phyloP scores from a whole-genome alignment of 768 basidiomycete genomes.

The Naganishia randhawae region DNA sequence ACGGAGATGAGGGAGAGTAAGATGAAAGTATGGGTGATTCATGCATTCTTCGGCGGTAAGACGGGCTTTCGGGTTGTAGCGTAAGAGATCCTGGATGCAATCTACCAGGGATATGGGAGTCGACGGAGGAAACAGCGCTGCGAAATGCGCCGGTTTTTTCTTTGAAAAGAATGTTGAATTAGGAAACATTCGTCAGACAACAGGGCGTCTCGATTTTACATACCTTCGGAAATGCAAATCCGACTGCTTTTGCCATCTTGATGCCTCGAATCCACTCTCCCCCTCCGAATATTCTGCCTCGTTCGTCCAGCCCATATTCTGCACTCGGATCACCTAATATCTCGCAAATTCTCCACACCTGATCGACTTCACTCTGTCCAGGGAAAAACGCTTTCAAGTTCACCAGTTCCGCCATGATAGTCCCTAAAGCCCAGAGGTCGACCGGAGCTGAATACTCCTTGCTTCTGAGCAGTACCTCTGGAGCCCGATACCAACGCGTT shows the following conservation, averaged over 20 bases:
- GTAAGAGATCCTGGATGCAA: slow-evolving; percentile 85
- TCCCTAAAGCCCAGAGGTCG: slow-evolving; percentile 98
- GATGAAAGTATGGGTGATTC: slow-evolving; percentile 80
- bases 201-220: slow-evolving; percentile 35
- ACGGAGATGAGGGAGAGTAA: slow-evolving; percentile 56
- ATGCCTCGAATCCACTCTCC: slow-evolving; percentile 82
- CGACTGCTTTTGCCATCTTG: slow-evolving; percentile 77
- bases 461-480: slow-evolving; percentile 87
- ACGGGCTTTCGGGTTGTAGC: slow-evolving; percentile 82
- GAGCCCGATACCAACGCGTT: slow-evolving; percentile 99
- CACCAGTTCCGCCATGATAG: slow-evolving; percentile 94
- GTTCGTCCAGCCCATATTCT: slow-evolving; percentile 72
- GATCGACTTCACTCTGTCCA: slow-evolving; percentile 85
- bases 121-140: slow-evolving; percentile 69
- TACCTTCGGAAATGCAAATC: slow-evolving; percentile 87
- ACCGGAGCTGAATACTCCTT: slow-evolving; percentile 94
- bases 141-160: slow-evolving; percentile 52
- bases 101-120: slow-evolving; percentile 79
- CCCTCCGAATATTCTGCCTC: slow-evolving; percentile 71
- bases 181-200: neutral
- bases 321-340: slow-evolving; percentile 86
- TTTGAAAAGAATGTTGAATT: slow-evolving; percentile 28
- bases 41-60: slow-evolving; percentile 82
- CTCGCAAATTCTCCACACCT: slow-evolving; percentile 83
- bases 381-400: slow-evolving; percentile 95